These are phyloP conservation scores for Macadamia tetraphylla DNA, from an alignment of 164 flowering plant species.

Conservation along the genomic window DNA sequence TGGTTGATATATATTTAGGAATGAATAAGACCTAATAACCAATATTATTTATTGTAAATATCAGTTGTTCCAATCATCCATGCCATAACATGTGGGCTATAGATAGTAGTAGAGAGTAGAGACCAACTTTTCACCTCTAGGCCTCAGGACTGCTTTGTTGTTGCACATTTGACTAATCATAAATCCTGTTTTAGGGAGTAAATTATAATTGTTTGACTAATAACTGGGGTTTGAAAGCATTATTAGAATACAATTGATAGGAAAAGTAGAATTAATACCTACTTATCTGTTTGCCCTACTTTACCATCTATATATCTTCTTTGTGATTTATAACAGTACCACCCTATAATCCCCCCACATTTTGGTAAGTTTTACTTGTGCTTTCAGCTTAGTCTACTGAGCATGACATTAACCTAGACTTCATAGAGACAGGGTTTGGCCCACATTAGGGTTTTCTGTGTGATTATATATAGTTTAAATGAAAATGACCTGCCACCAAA, in stretches of 20 bases:
- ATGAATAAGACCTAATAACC: background rate
- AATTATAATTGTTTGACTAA: slow-evolving; percentile 13
- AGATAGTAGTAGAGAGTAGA: background rate
- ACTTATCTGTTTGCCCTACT: no score
- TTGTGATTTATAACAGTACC: no score
- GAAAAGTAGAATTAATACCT: background rate
- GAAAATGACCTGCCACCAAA: no score
- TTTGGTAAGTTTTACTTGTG: no score
- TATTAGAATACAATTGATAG: slow-evolving; percentile 8
- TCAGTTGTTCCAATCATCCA: slow-evolving; percentile 2
- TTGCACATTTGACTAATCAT: slow-evolving; percentile 16
- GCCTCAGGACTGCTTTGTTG: background rate
- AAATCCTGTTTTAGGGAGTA: slow-evolving; percentile 1
- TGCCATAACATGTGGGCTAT: background rate
- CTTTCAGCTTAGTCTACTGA: no score
- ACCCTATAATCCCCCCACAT: no score
- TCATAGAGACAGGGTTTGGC: no score
- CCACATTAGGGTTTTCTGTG: no score
- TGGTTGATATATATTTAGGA: background rate
- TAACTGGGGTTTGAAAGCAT: background rate
- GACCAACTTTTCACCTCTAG: slow-evolving; percentile 10
- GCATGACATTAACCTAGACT: no score
- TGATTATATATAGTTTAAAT: no score
- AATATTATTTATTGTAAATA: background rate
- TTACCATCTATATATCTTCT: no score